These are phyloP conservation scores for Lyophyllum semitale DNA, from an alignment of 768 basidiomycete species.

Conservation along the genomic window DNA sequence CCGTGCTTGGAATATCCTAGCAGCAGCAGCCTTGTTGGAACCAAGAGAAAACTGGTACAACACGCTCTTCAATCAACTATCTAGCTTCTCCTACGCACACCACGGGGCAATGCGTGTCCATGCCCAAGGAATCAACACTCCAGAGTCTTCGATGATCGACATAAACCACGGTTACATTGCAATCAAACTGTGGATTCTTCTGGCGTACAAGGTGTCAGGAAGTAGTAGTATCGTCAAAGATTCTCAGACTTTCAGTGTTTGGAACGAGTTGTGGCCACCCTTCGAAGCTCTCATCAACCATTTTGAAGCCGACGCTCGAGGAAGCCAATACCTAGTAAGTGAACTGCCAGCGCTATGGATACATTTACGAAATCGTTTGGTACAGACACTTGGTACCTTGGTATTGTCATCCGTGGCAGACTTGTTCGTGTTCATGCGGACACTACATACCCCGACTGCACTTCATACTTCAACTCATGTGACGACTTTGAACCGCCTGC, in stretches of 20 bases:
- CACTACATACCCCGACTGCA: slow-evolving; percentile 52
- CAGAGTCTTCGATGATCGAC: slow-evolving; percentile 52
- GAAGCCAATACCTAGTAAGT: slow-evolving; percentile 42
- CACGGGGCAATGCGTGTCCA: slow-evolving; percentile 45
- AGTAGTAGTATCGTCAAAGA: slow-evolving; percentile 27
- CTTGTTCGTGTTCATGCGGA: slow-evolving; percentile 62
- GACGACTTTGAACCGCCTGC: slow-evolving; percentile 51
- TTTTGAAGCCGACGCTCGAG: slow-evolving; percentile 49
- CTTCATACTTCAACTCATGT: slow-evolving; percentile 55
- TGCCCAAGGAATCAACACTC: slow-evolving; percentile 33
- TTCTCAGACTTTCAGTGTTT: slow-evolving; percentile 44
- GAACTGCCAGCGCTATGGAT: neutral
- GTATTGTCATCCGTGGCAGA: slow-evolving; percentile 66
- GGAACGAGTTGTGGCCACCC: slow-evolving; percentile 79
- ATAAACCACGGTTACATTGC: slow-evolving; percentile 70
- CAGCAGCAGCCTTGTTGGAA: slow-evolving; percentile 53
- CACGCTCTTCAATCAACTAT: slow-evolving; percentile 51
- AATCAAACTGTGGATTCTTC: slow-evolving; percentile 71
- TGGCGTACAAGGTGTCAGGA: slow-evolving; percentile 43
- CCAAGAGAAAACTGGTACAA: slow-evolving; percentile 33
- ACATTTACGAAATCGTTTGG: slow-evolving; percentile 4
- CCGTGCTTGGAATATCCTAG: slow-evolving; percentile 67
- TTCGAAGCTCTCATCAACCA: slow-evolving; percentile 56
- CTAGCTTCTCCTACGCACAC: slow-evolving; percentile 50
- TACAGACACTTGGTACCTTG: slow-evolving; percentile 54